Evolutionary conservation across 2,329 filamentous ascomycete genomes (phyloP), one percentile per base, ranked within the genome.

Genomic region (Bertia moriformis): DNA sequence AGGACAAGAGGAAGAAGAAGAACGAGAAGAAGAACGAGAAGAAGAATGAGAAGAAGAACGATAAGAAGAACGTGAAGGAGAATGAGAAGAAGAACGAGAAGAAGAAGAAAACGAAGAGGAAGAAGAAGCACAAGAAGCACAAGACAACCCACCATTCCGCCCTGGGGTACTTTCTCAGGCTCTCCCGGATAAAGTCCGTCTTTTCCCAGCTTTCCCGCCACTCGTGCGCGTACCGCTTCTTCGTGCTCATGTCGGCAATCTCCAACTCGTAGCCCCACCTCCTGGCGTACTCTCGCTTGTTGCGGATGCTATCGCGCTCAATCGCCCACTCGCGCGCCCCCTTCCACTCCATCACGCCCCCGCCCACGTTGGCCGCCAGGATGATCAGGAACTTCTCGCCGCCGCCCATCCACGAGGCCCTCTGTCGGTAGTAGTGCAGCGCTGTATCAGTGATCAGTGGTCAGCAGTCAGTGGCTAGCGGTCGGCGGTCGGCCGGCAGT

Each of bases 191-290:
- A 32, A 86, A 87, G 57, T 98, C 91, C 44, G 95, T 88, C 67
- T 96, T 96, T 62, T 98, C 91, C 91, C 91, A 98, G 58, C 88
- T 93, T 62, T 98, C 91, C 52, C 91, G 76, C 91, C 91, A 98
- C 61, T 98, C 91, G 61, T 98, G 91, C 19, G 91, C 89, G 56
- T 98, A 98, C 47, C 88, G 78, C 64, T 95, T 96, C 71, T 95
- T 94, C 40, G 88, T 94, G 63, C 87, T 89, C 88, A 98, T 93
- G 57, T 98, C 93, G 48, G 93, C 85, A 53, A 96, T 82, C 57
- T 98, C 91, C 42, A 98, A 66, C 44, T 95, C 83, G 57, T 98
- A 96, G 13, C 91, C 91, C 88, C 91, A 96, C 55, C 71, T 73
- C 22, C 74, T 69, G 2, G 78, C 81, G 54, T 98, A 98, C 52